Evolutionary conservation across 768 basidiomycete genomes (phyloP).

Genomic region (Termitomyces heimii): DNA sequence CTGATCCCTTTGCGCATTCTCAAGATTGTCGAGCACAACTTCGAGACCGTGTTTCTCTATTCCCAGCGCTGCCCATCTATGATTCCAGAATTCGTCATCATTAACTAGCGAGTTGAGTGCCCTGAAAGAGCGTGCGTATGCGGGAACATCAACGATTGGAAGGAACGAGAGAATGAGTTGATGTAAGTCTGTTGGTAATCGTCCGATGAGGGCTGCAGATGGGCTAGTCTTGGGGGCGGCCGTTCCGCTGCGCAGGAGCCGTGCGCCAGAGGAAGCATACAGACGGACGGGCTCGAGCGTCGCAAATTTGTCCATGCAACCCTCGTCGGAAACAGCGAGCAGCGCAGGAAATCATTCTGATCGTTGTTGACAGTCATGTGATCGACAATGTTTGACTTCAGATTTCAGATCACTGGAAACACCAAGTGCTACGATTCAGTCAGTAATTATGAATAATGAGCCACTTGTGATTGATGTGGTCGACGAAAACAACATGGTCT

Average conservation of each 20-base stretch:
- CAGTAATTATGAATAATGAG: no score
- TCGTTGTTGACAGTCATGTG: slow-evolving; percentile 8
- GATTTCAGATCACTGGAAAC: no score
- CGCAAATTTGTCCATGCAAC: slow-evolving; percentile 78
- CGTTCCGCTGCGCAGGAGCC: slow-evolving; percentile 18
- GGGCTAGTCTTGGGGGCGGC: slow-evolving; percentile 11
- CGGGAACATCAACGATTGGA: slow-evolving; percentile 75
- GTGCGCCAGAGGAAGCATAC: slow-evolving; percentile 31
- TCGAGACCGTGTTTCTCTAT: slow-evolving; percentile 30
- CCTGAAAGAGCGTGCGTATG: slow-evolving; percentile 63
- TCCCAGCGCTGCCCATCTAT: slow-evolving; percentile 58
- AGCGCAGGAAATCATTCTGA: background rate
- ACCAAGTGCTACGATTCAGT: no score
- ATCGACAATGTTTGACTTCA: background rate
- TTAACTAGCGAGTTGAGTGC: slow-evolving; percentile 55
- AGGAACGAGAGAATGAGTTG: slow-evolving; percentile 66
- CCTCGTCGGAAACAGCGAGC: slow-evolving; percentile 2
- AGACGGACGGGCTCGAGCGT: slow-evolving; percentile 72
- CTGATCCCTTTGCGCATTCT: slow-evolving; percentile 73
- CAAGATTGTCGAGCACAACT: slow-evolving; percentile 50
- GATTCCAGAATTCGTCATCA: slow-evolving; percentile 79
- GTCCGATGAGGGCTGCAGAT: slow-evolving; percentile 51
- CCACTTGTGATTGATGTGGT: no score
- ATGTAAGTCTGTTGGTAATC: slow-evolving; percentile 74
- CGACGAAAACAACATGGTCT: no score